Base-by-base conservation (phyloP, 2,329 filamentous ascomycete species). In the Monosporascus sp. region DNA sequence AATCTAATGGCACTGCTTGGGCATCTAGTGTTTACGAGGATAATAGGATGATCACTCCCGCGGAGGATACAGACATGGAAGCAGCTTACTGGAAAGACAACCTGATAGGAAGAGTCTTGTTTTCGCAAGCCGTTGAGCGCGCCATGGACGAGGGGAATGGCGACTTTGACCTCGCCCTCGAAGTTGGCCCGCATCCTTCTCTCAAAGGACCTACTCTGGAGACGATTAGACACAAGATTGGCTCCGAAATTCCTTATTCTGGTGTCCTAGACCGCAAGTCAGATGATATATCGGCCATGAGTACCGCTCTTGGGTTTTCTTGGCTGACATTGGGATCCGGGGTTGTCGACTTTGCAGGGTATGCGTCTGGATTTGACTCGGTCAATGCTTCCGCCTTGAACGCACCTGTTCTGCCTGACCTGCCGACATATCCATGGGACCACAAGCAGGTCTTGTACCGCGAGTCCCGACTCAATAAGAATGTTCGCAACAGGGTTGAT, bases 381-480 rank as follows among this genome's bases (percentile, higher is more conserved):
- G 5, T 18, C 3, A 31, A 26, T 31, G 26, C 9, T 41, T 44
- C 26, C 18, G 6, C 38, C 37, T 48, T 67, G 5, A 24, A 51
- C 1, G 24, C 24, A 24, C 24, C 24, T 24, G 24, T 24, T 24
- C 24, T 24, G 24, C 24, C 24, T 24, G 51, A 61, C 22, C 52
- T 72, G 2, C 75, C 76, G 2, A 53, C 58, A 1, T 78, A 78
- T 53, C 64, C 70, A 1, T 78, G 74, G 75, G 70, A 77, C 43
- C 74, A 77, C 57, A 64, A 65, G 1, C 65, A 67, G 28, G 50
- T 55, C 0, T 65, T 69, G 53, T 75, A 70, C 66, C 62, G 68
- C 17, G 70, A 76, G 54, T 69, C 71, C 7, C 65, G 71, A 5
- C 58, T 72, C 14, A 69, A 69, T 37, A 66, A 69, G 40, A 63